Base-by-base conservation (phyloP, 1,284 basidiomycete species). In the Anthracocystis walkeri region DNA sequence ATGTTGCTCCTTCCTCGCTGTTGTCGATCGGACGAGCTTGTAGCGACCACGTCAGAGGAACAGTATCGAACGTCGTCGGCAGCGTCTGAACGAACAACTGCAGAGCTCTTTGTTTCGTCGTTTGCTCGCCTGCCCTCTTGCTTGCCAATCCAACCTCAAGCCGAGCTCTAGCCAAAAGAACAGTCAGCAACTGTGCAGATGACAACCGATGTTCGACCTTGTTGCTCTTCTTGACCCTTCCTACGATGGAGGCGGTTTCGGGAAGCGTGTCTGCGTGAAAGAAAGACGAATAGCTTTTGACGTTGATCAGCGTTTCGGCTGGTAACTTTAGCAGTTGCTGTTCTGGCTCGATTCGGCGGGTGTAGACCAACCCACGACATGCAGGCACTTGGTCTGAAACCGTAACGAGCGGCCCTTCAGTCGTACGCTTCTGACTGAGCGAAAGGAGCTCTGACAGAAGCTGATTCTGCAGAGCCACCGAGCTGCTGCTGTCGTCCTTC, bases 21-120 rank as follows among this genome's bases (percentile, higher is more conserved):
- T 27, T 5, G 21, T 10, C 38, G 4, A 21, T 21, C 18, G 7
- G 33, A 40, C 21, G 27, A 6, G 58, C 65, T 16, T 53, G 20
- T n/a, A 59, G n/a, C 5, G 54, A 58, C 80, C 80, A 80, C 1
- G 62, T 59, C 14, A 81, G 51, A 1, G 80, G 80, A 20, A 63
- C 65, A 1, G 74, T 80, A n/a, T 58, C 57, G 42, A 81, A 81
- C 2, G 4, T 40, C 4, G 25, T 5, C 3, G 80, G 80, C n/a
- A 81, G 58, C 2, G 78, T 78, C 21, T 50, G 46, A 3, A 77
- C 55, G 48, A 81, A 80, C 2, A 70, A 49, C 20, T 55, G 44
- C n/a, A 79, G 44, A n/a, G 57, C 51, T 20, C 57, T 38, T 20
- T 60, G 51, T n/a, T 58, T 70, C 25, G 53, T 53, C 20, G 18